Conservation (phyloP, 1,139 yeast genomes). For the Trichomonascaceae sp. region DNA sequence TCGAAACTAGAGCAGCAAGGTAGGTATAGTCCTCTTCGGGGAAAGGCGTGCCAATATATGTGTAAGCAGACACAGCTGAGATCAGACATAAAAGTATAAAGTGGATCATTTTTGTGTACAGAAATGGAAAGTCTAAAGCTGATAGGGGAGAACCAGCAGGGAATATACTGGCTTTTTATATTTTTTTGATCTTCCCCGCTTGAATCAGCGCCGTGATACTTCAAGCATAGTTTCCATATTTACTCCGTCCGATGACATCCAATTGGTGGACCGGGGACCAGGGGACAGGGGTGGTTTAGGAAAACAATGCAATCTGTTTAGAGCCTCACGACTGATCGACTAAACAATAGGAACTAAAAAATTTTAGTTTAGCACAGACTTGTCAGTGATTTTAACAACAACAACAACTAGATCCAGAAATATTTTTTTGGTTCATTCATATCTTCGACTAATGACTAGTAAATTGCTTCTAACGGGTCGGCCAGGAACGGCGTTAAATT, state of each 20-base stretch:
- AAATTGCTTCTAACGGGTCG: not conserved
- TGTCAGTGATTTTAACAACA: not conserved
- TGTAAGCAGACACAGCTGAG: not conserved
- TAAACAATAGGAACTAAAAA: not conserved
- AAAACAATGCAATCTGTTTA: not conserved
- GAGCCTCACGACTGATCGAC: not conserved
- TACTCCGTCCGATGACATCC: not conserved
- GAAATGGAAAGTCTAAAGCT: not conserved
- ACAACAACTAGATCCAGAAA: not conserved
- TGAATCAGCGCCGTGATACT: not conserved
- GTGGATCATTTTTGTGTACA: not conserved
- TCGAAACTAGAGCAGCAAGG: not conserved
- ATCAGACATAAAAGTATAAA: not conserved
- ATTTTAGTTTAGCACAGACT: not conserved
- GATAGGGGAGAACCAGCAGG: not conserved
- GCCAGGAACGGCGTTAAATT: not conserved
- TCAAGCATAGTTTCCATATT: not conserved
- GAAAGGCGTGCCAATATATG: not conserved
- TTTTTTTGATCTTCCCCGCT: not conserved
- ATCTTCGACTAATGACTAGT: not conserved
- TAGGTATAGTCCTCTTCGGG: not conserved
- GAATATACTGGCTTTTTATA: not conserved
- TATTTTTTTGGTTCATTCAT: not conserved
- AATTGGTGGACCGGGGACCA: not conserved
- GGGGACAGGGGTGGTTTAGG: not conserved